phyloP scores from a whole-genome alignment of 2,329 filamentous ascomycete genomes.

The Zalaria sp. region DNA sequence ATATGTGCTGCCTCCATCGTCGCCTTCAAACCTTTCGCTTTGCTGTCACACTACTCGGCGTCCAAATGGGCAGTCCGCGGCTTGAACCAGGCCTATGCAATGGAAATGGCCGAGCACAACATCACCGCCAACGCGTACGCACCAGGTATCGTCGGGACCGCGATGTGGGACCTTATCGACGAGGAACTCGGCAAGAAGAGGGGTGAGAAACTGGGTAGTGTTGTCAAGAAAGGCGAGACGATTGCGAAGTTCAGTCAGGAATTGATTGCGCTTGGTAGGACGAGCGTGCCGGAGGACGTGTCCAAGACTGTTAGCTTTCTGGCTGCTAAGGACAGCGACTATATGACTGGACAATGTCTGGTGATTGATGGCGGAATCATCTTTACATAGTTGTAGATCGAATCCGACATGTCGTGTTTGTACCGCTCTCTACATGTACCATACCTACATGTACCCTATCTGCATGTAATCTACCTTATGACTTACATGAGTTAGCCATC shows the following conservation, averaged over 20 bases:
- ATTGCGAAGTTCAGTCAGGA: conserved; percentile 41
- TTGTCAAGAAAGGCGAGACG: conserved; percentile 19
- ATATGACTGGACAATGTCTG: conserved; percentile 52
- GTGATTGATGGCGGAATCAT: conserved; percentile 31
- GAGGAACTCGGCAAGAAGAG: conserved; percentile 39
- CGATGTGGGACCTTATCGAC: conserved; percentile 58
- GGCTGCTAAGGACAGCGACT: conserved; percentile 44
- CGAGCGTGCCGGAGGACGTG: conserved; percentile 49
- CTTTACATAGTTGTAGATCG: conserved; percentile 9
- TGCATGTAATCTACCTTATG: too few species aligned
- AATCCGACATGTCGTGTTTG: too few species aligned
- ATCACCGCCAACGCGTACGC: conserved; percentile 56
- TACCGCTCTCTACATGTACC: too few species aligned
- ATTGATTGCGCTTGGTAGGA: conserved; percentile 41
- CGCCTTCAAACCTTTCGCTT: conserved; percentile 44
- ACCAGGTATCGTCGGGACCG: conserved; percentile 51
- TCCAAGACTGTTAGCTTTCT: conserved; percentile 49
- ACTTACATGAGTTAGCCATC: too few species aligned
- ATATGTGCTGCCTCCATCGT: conserved; percentile 37
- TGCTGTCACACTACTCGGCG: conserved; percentile 49
- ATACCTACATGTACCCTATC: too few species aligned
- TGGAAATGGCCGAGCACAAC: conserved; percentile 48
- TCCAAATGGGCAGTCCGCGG: conserved; percentile 55
- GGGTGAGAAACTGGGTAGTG: conserved; percentile 37
- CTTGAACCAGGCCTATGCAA: conserved; percentile 50